phyloP scores from a whole-genome alignment of 345 rosid genomes.

The Salix suchowensis region DNA sequence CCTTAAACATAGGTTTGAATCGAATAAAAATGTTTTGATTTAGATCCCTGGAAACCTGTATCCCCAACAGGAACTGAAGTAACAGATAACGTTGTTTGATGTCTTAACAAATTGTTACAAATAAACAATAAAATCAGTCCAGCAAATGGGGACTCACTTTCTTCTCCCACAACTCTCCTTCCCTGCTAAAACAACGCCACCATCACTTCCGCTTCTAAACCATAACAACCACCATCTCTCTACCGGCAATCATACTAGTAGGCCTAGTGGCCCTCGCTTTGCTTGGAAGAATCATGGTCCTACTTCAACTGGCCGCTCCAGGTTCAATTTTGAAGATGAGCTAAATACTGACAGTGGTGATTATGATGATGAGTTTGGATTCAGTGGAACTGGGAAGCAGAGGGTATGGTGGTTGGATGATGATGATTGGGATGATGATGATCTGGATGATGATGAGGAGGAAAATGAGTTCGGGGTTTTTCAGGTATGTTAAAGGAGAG shows the following conservation, averaged over 20 bases:
- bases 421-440: conserved; percentile 16
- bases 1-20: no score
- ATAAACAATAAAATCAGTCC: no score
- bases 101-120: no score
- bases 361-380: conserved; percentile 22
- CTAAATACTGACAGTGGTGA: conserved; percentile 15
- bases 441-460: conserved; percentile 24
- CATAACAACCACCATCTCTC: background rate
- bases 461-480: conserved; percentile 51
- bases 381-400: conserved; percentile 10
- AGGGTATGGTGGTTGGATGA: conserved; percentile 26
- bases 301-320: conserved; percentile 6
- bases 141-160: background rate
- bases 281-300: background rate
- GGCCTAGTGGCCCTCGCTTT: background rate
- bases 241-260: background rate
- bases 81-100: no score
- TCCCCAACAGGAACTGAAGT: no score
- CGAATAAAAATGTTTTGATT: no score
- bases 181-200: background rate
- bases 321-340: conserved; percentile 13
- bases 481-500: conserved; percentile 40
- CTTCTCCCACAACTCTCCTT: background rate
- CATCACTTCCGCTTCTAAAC: conserved; percentile 8
- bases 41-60: no score